phyloP scores from a whole-genome alignment of 1,284 basidiomycete species.

The Ceratorhiza oryzae-sativae region DNA sequence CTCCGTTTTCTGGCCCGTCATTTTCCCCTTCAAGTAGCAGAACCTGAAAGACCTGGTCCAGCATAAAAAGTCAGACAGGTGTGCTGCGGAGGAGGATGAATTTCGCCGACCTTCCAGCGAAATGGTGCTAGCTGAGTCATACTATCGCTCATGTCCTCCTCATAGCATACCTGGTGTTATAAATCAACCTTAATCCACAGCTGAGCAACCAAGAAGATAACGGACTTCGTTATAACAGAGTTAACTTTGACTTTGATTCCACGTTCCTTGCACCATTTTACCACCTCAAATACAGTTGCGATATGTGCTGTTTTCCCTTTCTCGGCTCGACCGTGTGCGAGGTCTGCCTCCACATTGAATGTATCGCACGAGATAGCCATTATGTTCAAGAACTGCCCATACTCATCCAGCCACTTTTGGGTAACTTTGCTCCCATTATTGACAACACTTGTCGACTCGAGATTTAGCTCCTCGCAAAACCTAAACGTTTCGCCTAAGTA shows the following conservation, averaged over 20 bases:
- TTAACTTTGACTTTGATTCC: constrained; percentile 55
- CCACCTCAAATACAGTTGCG: constrained; percentile 51
- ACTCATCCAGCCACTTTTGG: constrained; percentile 54
- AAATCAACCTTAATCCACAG: too few relatives aligned
- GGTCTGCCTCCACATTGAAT: constrained; percentile 53
- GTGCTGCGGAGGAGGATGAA: too few relatives aligned
- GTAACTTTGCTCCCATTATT: constrained; percentile 56
- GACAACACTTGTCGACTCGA: constrained; percentile 55
- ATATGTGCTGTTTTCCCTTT: constrained; percentile 50
- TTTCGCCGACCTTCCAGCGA: constrained; percentile 51
- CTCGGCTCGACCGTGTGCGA: constrained; percentile 51
- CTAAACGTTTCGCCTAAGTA: constrained; percentile 55
- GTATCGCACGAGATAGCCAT: constrained; percentile 57
- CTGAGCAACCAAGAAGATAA: neutral
- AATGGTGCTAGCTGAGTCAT: constrained; percentile 48
- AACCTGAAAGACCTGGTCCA: constrained; percentile 48
- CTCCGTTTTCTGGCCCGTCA: constrained; percentile 46
- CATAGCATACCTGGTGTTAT: constrained; percentile 50
- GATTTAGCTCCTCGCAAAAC: constrained; percentile 53
- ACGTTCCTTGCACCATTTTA: constrained; percentile 50
- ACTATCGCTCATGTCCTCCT: constrained; percentile 51
- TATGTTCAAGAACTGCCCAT: constrained; percentile 54
- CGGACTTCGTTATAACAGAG: constrained; percentile 51
- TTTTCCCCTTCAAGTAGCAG: constrained; percentile 53
- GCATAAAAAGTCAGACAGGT: too few relatives aligned